These are phyloP conservation scores for Arabis hirsuta DNA, from an alignment of 345 rosid species.

Conservation along the genomic window DNA sequence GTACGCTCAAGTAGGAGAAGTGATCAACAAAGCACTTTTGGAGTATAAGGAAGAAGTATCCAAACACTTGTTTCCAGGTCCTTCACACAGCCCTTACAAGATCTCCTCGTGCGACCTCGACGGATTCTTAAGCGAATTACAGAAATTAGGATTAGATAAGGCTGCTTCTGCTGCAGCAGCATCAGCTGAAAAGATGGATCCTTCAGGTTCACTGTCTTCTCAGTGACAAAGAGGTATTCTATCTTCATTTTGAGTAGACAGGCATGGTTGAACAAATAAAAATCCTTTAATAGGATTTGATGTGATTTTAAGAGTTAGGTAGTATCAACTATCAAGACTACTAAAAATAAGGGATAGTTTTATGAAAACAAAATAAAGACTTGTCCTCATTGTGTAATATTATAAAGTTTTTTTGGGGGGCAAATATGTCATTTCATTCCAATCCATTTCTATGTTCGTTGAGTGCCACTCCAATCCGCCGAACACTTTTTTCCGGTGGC, in stretches of 20 bases:
- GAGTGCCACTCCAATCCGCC: neutral
- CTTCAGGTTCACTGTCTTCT: constrained; percentile 21
- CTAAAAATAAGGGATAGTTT: neutral
- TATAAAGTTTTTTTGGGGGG: neutral
- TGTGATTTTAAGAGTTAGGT: constrained; percentile 4
- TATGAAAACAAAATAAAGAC: neutral
- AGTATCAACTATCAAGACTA: no score
- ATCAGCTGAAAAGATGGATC: constrained; percentile 10
- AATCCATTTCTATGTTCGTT: neutral
- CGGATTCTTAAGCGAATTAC: neutral
- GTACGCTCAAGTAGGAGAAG: constrained; percentile 70
- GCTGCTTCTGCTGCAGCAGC: constrained; percentile 10
- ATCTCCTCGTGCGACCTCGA: constrained; percentile 1
- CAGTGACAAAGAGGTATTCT: constrained; percentile 20
- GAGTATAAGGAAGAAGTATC: constrained; percentile 86
- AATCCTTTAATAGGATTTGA: no score
- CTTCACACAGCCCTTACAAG: constrained; percentile 41
- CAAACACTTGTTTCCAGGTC: constrained; percentile 73
- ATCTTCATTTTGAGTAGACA: constrained; percentile 11
- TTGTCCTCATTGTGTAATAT: constrained; percentile 1
- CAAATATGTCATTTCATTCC: neutral
- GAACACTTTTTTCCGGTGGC: constrained; percentile 7
- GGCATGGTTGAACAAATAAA: no score
- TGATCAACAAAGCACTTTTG: constrained; percentile 70
- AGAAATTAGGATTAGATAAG: neutral